phyloP scores from a whole-genome alignment of 2,329 filamentous ascomycete genomes.

The Aspergillus ochraceoroseus region DNA sequence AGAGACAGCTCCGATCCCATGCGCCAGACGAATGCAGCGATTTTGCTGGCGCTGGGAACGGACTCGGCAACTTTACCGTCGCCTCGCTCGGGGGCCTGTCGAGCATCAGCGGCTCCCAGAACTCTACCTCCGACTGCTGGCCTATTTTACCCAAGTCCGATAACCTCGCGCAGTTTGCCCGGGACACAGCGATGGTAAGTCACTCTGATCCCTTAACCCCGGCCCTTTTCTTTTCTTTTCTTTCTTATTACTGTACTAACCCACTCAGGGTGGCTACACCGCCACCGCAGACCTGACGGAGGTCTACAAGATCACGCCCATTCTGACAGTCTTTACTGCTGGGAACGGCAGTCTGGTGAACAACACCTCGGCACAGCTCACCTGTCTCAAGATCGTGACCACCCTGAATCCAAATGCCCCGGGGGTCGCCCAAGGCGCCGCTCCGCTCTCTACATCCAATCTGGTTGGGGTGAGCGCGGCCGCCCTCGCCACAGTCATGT shows the following conservation, averaged over 20 bases:
- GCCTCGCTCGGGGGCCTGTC: constrained; percentile 4
- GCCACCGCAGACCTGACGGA: constrained; percentile 3
- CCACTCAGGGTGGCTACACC: constrained; percentile 8
- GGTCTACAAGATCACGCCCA: constrained; percentile 16
- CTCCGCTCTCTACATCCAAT: neutral
- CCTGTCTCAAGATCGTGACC: constrained; percentile 18
- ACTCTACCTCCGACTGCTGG: constrained; percentile 14
- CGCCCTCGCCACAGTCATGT: neutral
- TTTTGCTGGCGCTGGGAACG: constrained; percentile 1
- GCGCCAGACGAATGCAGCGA: constrained; percentile 9
- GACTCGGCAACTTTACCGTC: constrained; percentile 14
- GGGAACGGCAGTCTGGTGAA: constrained; percentile 10
- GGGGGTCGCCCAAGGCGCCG: neutral
- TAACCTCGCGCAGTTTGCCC: constrained; percentile 4
- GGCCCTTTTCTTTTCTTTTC: neutral
- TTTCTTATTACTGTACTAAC: neutral
- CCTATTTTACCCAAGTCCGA: constrained; percentile 16
- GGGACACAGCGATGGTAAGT: constrained; percentile 4
- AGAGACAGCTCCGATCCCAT: neutral
- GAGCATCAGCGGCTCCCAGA: constrained; percentile 1
- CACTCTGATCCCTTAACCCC: too few species aligned
- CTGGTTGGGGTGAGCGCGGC: neutral
- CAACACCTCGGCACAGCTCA: constrained; percentile 16
- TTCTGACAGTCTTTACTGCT: constrained; percentile 15
- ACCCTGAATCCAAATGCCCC: constrained; percentile 3